phyloP scores from a whole-genome alignment of 768 basidiomycete genomes.

The Psilocybe cubensis region DNA sequence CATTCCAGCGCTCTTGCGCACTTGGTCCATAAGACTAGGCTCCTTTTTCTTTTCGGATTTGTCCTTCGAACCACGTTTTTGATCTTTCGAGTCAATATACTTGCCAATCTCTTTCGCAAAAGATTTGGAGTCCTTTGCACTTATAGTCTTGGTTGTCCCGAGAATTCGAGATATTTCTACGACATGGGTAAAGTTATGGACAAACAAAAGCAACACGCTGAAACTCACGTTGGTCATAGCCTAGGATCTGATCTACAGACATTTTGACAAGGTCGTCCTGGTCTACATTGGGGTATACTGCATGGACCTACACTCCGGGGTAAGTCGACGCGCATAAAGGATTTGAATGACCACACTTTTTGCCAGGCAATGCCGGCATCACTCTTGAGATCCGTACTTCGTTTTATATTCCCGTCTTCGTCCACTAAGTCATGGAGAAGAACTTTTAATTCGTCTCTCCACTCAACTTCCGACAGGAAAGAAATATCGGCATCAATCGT shows the following conservation, averaged over 20 bases:
- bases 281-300: conserved; percentile 57
- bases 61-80: conserved; percentile 52
- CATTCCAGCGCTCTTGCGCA: conserved; percentile 25
- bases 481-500: conserved; percentile 64
- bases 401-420: conserved; percentile 57
- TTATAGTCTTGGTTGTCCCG: conserved; percentile 57
- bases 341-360: conserved; percentile 41
- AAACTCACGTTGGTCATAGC: conserved; percentile 46
- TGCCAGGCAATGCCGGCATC: conserved; percentile 67
- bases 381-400: conserved; percentile 56
- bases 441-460: conserved; percentile 58
- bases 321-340: background rate
- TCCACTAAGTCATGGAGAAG: conserved; percentile 62
- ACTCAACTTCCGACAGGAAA: conserved; percentile 58
- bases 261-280: conserved; percentile 52
- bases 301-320: conserved; percentile 49
- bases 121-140: conserved; percentile 49
- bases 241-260: conserved; percentile 54
- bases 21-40: conserved; percentile 37
- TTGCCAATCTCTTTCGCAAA: conserved; percentile 61
- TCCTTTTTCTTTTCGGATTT: conserved; percentile 41
- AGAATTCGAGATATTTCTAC: conserved; percentile 49
- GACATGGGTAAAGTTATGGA: background rate
- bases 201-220: background rate
- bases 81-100: conserved; percentile 70